Evolutionary conservation across 257 asterid genomes (phyloP).

Genomic region (Galeopsis tetrahit): DNA sequence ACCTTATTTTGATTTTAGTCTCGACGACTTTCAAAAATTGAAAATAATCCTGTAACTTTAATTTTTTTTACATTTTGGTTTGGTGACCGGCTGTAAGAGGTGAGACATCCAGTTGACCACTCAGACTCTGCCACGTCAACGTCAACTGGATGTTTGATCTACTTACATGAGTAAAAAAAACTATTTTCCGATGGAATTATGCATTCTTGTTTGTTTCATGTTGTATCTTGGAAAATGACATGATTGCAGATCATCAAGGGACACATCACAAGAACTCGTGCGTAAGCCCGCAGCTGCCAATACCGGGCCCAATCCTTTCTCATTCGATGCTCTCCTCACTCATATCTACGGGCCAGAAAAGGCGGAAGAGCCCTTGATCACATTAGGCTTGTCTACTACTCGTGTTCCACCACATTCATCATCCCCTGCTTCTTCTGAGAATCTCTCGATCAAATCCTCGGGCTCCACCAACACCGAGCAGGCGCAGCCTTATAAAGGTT

Average conservation of each 20-base stretch:
- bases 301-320: constrained; percentile 46
- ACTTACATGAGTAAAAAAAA: too few species aligned
- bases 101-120: too few species aligned
- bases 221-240: background rate
- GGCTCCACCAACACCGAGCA: constrained; percentile 43
- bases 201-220: background rate
- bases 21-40: too few species aligned
- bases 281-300: constrained; percentile 46
- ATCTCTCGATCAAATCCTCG: constrained; percentile 61
- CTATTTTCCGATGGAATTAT: too few species aligned
- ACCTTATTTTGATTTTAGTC: too few species aligned
- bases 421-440: constrained; percentile 57
- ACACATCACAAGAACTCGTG: constrained; percentile 57
- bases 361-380: constrained; percentile 31
- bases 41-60: too few species aligned
- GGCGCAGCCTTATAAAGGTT: constrained; percentile 59
- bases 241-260: constrained; percentile 69
- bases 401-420: constrained; percentile 40
- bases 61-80: too few species aligned
- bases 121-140: too few species aligned
- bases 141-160: too few species aligned
- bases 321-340: constrained; percentile 70
- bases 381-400: background rate
- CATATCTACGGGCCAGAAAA: constrained; percentile 54
- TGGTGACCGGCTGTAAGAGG: too few species aligned